Conservation (phyloP, 1,284 basidiomycete genomes). For the Rhodotorula sp. region DNA sequence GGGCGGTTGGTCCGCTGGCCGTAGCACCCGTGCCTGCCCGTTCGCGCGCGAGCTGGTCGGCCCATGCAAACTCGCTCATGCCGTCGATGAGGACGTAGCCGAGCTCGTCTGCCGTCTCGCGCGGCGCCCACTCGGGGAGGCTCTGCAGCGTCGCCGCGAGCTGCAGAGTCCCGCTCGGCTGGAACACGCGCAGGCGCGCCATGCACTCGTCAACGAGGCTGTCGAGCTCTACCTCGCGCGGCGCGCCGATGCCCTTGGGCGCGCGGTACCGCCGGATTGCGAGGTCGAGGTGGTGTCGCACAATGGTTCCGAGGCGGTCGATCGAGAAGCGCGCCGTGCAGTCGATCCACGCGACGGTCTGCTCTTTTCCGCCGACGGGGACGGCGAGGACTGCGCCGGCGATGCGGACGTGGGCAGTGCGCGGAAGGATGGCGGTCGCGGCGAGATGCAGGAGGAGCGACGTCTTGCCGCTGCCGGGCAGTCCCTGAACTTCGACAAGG, state of each 20-base stretch:
- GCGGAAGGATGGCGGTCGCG: conserved; percentile 63
- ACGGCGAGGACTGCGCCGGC: conserved; percentile 29
- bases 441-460: conserved; percentile 68
- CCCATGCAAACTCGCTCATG: conserved; percentile 72
- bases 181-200: conserved; percentile 64
- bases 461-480: conserved; percentile 70
- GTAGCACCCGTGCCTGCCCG: conserved; percentile 4
- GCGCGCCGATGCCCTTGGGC: conserved; percentile 21
- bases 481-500: conserved; percentile 72
- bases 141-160: conserved; percentile 65
- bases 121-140: conserved; percentile 59
- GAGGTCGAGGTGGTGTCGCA: conserved; percentile 53
- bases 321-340: conserved; percentile 66
- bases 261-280: conserved; percentile 12
- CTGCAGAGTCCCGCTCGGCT: conserved; percentile 64
- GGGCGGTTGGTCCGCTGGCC: conserved; percentile 2
- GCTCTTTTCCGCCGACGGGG: conserved; percentile 61
- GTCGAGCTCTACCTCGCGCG: conserved; percentile 14
- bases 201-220: conserved; percentile 53
- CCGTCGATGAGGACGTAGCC: conserved; percentile 61
- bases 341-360: conserved; percentile 67
- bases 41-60: conserved; percentile 61
- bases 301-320: conserved; percentile 58
- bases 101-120: conserved; percentile 56
- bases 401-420: conserved; percentile 28